phyloP scores from a whole-genome alignment of 163 green algal species.

The Volvox carteri region DNA sequence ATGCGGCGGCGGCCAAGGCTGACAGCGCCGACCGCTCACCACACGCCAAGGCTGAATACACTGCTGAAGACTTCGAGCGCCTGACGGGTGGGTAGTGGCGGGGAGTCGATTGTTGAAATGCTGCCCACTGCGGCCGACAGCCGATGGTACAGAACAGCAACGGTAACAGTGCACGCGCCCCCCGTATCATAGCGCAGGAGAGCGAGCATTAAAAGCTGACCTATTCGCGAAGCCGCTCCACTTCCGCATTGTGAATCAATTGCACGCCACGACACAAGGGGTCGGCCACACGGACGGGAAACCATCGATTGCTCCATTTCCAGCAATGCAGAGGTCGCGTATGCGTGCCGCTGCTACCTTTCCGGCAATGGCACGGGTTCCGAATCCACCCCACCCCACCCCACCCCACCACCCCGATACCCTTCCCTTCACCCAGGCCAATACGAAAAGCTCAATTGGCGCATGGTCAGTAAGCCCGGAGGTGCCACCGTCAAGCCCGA shows the following conservation, averaged over 20 bases:
- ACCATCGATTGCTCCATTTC: background rate
- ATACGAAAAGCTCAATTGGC: slow-evolving; percentile 93
- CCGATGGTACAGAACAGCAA: background rate
- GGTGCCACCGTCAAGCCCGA: slow-evolving; percentile 93
- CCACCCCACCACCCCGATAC: too few species aligned
- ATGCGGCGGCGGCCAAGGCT: slow-evolving; percentile 44
- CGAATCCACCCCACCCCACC: background rate
- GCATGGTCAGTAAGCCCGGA: slow-evolving; percentile 92
- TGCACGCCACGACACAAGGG: too few species aligned
- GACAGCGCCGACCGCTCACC: slow-evolving; percentile 64
- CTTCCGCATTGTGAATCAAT: too few species aligned
- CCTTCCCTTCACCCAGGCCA: slow-evolving; percentile 20
- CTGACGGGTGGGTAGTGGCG: slow-evolving; percentile 65
- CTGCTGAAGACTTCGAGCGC: slow-evolving; percentile 74
- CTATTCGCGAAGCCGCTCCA: too few species aligned
- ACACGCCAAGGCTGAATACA: slow-evolving; percentile 76
- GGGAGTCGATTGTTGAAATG: background rate
- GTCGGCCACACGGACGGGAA: background rate
- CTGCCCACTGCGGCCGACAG: background rate
- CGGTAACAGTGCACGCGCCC: too few species aligned
- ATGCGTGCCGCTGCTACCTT: background rate
- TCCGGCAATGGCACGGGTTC: background rate
- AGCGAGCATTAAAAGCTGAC: too few species aligned
- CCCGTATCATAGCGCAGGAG: too few species aligned
- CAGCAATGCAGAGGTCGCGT: background rate